Evolutionary conservation across 768 basidiomycete genomes (phyloP), one percentile per base, ranked within the genome.

Genomic region (Phanerochaete sordida): DNA sequence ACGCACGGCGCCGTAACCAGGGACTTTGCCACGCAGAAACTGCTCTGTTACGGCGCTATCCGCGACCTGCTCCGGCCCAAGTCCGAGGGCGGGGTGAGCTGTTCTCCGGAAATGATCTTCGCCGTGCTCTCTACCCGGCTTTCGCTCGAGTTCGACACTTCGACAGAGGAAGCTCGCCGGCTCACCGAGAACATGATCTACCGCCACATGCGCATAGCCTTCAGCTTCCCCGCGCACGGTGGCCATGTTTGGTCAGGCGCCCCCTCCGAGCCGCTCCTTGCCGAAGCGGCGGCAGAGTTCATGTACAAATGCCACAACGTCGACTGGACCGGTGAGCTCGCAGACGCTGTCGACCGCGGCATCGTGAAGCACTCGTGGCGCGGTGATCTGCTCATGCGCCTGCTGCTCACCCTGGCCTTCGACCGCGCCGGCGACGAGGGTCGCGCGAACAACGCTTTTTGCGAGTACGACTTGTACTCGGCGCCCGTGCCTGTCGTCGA

Each of bases 241-340:
- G 58, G 62, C 51, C 70, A 69, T 37, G 27, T 75, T 27, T 57
- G 56, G 15, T 67, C 72, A 21, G 70, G 71, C 21, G 73, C 70
- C 47, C 65, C 74, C 7, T 74, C 74, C 16, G 74, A 76, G 64
- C 72, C 73, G n/a, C 49, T 74, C 28, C 67, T 75, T 2, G 74
- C 73, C 11, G 71, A 74, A 52, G 74, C 71, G 31, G 73, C 73
- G 15, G 61, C 60, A 12, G 35, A 24, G 43, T 24, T 24, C 27
- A 43, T 39, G 16, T 5, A 19, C 60, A 7, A 8, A 24, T 12
- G 6, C 37, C 30, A 47, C 1, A 39, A 23, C 15, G 43, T 62
- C n/a, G 24, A 54, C 44, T 44, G 43, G 33, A 46, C 63, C 21
- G 47, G 6, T 46, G 56, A 65, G 1, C 3, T 23, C 43, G 21